Percentiles rank a stretch among this genome's conserved stretches.
Evolutionary conservation across 2,329 filamentous ascomycete genomes (phyloP).

Genomic region (Immersiporthe knoxdaviesiana): DNA sequence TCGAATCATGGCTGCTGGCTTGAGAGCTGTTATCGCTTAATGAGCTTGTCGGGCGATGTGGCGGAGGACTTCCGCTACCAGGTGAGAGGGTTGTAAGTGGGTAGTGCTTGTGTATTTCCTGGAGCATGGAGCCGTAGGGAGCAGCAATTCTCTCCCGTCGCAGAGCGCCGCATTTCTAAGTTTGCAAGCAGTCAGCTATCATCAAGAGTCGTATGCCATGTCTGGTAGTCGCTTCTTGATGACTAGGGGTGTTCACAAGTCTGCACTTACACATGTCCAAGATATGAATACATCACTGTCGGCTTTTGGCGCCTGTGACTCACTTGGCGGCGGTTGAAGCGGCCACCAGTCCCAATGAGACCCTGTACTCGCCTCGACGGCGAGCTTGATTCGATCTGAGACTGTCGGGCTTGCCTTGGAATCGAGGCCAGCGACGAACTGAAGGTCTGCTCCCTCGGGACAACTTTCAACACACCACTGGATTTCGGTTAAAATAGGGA

Average conservation of each 20-base stretch:
- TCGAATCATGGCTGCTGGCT: neutral
- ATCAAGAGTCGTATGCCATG: neutral
- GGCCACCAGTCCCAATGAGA: conserved; percentile 17
- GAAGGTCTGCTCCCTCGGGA: neutral
- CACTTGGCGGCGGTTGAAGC: conserved; percentile 2
- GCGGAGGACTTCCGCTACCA: neutral
- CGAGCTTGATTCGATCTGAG: conserved; percentile 2
- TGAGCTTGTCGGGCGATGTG: conserved; percentile 1
- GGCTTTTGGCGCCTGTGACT: neutral
- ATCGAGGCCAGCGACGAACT: neutral
- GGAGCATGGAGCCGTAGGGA: neutral
- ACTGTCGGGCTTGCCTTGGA: neutral
- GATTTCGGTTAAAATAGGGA: neutral
- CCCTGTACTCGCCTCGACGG: conserved; percentile 5
- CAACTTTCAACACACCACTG: neutral
- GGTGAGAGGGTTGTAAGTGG: neutral
- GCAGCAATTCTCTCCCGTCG: neutral
- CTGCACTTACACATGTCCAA: conserved; percentile 3
- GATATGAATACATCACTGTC: neutral
- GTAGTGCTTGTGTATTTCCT: neutral
- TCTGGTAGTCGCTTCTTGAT: neutral
- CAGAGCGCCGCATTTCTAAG: neutral
- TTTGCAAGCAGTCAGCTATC: neutral
- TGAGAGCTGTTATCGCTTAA: conserved; percentile 3
- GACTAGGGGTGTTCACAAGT: neutral